Conservation (phyloP, 1,284 basidiomycete genomes). For the Cryptococcus sp. region DNA sequence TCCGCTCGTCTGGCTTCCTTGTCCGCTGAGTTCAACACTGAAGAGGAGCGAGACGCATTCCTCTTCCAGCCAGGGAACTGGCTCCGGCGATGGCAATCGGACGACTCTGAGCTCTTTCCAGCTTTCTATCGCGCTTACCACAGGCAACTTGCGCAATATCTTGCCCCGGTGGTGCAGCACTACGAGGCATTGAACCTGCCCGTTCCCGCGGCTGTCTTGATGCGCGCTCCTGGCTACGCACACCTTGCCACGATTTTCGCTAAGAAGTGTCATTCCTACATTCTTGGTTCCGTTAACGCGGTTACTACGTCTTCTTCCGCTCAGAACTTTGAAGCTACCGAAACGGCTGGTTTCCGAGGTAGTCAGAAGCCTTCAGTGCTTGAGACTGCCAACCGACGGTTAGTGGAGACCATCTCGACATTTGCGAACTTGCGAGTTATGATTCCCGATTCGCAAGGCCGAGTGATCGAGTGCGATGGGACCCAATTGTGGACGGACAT, state of each 20-base stretch:
- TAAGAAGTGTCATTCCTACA: slow-evolving; percentile 55
- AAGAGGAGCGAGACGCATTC: slow-evolving; percentile 52
- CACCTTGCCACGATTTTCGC: slow-evolving; percentile 54
- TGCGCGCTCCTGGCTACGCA: slow-evolving; percentile 57
- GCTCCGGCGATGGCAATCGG: slow-evolving; percentile 55
- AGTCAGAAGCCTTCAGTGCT: slow-evolving; percentile 57
- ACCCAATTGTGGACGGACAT: slow-evolving; percentile 54
- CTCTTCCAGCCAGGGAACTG: slow-evolving; percentile 55
- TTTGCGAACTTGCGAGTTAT: slow-evolving; percentile 48
- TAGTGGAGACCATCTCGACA: slow-evolving; percentile 56
- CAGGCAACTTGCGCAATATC: slow-evolving; percentile 55
- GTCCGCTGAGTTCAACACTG: slow-evolving; percentile 36
- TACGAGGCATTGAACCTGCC: slow-evolving; percentile 42
- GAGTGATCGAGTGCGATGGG: slow-evolving; percentile 49
- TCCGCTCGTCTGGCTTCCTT: slow-evolving; percentile 40
- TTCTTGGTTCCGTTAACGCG: slow-evolving; percentile 55
- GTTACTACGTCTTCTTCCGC: slow-evolving; percentile 53
- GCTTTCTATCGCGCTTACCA: slow-evolving; percentile 60
- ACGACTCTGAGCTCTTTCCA: slow-evolving; percentile 59
- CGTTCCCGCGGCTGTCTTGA: slow-evolving; percentile 45
- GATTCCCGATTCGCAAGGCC: slow-evolving; percentile 30
- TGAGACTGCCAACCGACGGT: slow-evolving; percentile 57
- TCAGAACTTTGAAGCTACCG: slow-evolving; percentile 55
- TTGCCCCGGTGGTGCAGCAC: slow-evolving; percentile 49
- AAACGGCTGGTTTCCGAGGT: slow-evolving; percentile 56